Conservation (phyloP, 1,284 basidiomycete genomes). For the Ceratobasidium papillatum region DNA sequence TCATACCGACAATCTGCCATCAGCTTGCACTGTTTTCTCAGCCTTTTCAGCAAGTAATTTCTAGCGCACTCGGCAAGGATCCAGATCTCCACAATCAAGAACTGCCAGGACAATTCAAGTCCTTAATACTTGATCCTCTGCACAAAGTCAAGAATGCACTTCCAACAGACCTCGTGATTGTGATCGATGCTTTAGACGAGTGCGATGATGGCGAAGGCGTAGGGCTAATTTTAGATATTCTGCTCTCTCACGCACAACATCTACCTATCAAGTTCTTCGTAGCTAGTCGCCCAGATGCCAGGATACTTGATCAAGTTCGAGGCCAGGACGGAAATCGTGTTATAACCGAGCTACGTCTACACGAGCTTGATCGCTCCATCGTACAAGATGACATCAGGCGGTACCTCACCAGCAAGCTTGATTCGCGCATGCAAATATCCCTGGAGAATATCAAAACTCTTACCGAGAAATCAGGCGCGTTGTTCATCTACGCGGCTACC, state of each 20-base stretch:
- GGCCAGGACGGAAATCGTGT: no score
- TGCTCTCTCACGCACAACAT: not conserved
- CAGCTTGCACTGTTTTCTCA: not conserved
- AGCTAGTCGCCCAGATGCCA: not conserved
- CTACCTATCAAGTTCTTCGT: slow-evolving; percentile 7
- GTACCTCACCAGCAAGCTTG: not conserved
- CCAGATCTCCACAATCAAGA: not conserved
- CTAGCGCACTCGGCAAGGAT: not conserved
- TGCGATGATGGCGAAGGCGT: not conserved
- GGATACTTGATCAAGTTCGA: no score
- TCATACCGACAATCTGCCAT: not conserved
- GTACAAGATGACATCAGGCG: not conserved
- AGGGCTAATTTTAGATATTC: not conserved
- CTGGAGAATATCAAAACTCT: not conserved
- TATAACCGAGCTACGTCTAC: not conserved
- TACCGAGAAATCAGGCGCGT: not conserved
- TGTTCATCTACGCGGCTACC: slow-evolving; percentile 11
- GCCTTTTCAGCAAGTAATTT: not conserved
- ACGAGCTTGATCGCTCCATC: slow-evolving; percentile 1
- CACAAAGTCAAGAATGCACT: not conserved
- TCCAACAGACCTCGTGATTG: not conserved
- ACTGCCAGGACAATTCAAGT: not conserved
- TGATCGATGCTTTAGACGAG: slow-evolving; percentile 13
- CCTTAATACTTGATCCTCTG: not conserved
- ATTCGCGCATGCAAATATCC: not conserved